phyloP scores from a whole-genome alignment of 2,329 filamentous ascomycete genomes.

The Botrytis hyacinthi region DNA sequence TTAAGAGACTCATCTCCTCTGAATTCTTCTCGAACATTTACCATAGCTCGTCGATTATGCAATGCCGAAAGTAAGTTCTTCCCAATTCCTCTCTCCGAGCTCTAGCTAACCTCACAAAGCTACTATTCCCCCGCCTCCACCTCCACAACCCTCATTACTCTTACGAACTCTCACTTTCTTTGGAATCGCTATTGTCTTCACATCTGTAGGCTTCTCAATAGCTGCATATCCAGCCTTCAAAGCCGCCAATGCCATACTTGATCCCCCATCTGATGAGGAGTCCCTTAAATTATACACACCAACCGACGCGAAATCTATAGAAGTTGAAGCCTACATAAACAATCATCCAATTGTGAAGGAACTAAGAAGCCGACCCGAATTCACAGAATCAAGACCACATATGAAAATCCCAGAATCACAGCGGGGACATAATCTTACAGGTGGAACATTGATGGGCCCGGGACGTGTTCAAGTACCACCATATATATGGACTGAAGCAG shows the following conservation, averaged over 20 bases:
- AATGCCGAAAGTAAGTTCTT: constrained; percentile 1
- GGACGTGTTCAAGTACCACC: constrained; percentile 79
- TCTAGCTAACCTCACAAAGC: background rate
- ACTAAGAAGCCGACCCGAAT: constrained; percentile 64
- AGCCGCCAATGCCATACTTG: constrained; percentile 48
- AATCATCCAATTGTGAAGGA: constrained; percentile 70
- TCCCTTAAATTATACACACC: constrained; percentile 65
- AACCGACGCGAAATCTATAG: constrained; percentile 49
- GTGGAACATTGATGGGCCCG: constrained; percentile 71
- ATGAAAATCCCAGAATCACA: constrained; percentile 75
- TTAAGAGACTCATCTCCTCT: background rate
- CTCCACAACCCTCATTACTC: constrained; percentile 42
- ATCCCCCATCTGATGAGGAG: constrained; percentile 67
- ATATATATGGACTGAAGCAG: constrained; percentile 69
- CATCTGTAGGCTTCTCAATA: constrained; percentile 55
- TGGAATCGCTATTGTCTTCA: constrained; percentile 49
- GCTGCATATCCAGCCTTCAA: constrained; percentile 52
- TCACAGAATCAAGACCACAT: constrained; percentile 78
- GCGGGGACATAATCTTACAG: constrained; percentile 75
- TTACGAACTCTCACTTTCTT: constrained; percentile 48
- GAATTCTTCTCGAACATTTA: background rate
- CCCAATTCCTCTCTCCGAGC: too few relatives aligned
- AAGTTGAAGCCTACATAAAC: constrained; percentile 72
- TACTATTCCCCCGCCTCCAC: background rate
- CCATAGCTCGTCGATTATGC: background rate